These are phyloP conservation scores for Umbelopsis sp. DNA, from an alignment of 371 early-diverging fungal genomes.

Conservation along the genomic window DNA sequence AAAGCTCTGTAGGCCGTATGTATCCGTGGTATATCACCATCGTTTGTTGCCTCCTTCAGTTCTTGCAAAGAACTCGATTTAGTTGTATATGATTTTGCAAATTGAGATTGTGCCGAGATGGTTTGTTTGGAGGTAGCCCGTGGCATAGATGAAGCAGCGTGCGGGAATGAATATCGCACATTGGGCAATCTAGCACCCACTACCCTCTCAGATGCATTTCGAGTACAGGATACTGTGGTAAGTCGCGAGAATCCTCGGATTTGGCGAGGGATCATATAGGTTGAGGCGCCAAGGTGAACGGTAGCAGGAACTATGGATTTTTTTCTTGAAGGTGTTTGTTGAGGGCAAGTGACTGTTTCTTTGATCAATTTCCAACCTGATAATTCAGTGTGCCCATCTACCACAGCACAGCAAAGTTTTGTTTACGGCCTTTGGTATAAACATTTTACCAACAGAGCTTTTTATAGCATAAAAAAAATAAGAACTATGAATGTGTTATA, in stretches of 20 bases:
- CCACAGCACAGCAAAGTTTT: too few species aligned
- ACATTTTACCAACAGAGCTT: too few species aligned
- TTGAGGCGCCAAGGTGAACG: neutral
- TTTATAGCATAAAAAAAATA: too few species aligned
- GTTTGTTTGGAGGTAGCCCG: neutral
- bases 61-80: neutral
- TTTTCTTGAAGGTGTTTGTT: neutral
- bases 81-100: neutral
- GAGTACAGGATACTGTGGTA: neutral
- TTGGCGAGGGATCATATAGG: constrained; percentile 14
- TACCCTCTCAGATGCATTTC: neutral
- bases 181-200: neutral
- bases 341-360: neutral
- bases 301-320: neutral
- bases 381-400: too few species aligned
- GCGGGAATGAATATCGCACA: neutral
- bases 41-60: neutral
- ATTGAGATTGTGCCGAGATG: neutral
- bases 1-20: constrained; percentile 1
- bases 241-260: constrained; percentile 14
- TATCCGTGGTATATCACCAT: constrained; percentile 10
- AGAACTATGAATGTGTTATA: too few species aligned
- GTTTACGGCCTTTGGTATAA: too few species aligned
- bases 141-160: neutral
- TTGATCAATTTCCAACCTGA: too few species aligned